Evolutionary conservation across 164 flowering plant genomes (phyloP), one percentile per base, ranked within the genome.

Genomic region (Piper longum): DNA sequence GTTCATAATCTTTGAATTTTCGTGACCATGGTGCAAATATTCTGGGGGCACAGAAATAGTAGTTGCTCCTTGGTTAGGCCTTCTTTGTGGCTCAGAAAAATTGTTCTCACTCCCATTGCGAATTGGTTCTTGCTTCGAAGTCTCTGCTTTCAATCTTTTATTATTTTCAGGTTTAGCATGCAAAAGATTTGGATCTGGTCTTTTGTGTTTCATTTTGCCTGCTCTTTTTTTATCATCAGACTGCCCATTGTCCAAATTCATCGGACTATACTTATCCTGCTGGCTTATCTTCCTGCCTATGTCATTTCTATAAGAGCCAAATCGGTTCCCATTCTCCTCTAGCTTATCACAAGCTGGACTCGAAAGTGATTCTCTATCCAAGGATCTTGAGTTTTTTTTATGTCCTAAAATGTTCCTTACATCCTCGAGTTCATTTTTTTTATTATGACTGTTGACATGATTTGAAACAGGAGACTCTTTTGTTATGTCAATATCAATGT

Each of bases 201-300:
- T 84, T 71, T 79, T 88, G 62, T 79, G 67, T 63, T 80, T 88
- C n/a, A 74, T 61, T 76, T 71, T 76, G 1, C 76, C 65, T 43
- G 17, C 64, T 66, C 70, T 77, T 61, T 75, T 78, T 43, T 65
- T 63, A 60, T 65, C 74, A 59, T 77, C 82, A 68, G 76, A 69
- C 57, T 74, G 78, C 61, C 72, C 62, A 69, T 66, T 68, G 78
- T 65, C 66, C 36, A 26, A 26, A 26, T 26, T 26, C 36, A 26
- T 26, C 36, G 36, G 36, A 26, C 36, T 26, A 26, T 26, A 2
- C 36, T 26, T 26, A 26, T 75, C 17, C 4, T 52, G 39, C 17
- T 44, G 57, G 19, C 54, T 43, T 39, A 36, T 43, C 39, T 59
- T 40, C 16, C 39, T 66, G 16, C 60, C 57, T 41, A 54, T 69